These are phyloP conservation scores for Chlamydomonas asymmetrica DNA, from an alignment of 139 green algal genomes.

Conservation along the genomic window DNA sequence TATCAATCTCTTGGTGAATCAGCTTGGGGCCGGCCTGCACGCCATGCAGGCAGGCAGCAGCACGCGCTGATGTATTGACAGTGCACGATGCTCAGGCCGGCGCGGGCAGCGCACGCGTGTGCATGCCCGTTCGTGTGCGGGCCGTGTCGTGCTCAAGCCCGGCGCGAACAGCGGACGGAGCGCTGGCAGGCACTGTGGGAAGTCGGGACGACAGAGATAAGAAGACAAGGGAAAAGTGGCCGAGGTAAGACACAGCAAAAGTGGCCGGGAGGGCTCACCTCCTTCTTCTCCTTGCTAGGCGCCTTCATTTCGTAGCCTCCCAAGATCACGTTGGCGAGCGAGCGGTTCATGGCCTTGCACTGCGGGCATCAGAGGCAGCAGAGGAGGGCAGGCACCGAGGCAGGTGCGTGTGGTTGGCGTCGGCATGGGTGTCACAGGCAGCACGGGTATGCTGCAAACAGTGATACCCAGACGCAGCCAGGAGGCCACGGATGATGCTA, in stretches of 20 bases:
- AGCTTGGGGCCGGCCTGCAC: constrained; percentile 31
- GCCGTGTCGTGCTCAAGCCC: too few species aligned
- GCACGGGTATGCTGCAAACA: too few species aligned
- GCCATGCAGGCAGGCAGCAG: too few species aligned
- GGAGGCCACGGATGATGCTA: background rate
- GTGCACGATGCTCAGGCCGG: too few species aligned
- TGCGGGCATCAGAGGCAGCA: background rate
- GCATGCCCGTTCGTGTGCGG: too few species aligned
- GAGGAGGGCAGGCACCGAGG: background rate
- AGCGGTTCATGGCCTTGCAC: constrained; percentile 82
- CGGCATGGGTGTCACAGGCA: background rate
- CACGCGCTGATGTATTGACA: too few species aligned
- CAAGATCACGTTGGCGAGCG: constrained; percentile 86
- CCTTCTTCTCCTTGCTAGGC: constrained; percentile 1
- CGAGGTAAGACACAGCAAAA: too few species aligned
- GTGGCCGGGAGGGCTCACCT: too few species aligned
- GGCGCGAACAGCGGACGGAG: background rate
- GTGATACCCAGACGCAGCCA: background rate
- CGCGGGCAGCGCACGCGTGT: too few species aligned
- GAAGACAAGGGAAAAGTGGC: too few species aligned
- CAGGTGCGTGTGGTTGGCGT: background rate
- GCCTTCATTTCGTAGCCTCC: constrained; percentile 67
- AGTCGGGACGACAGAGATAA: too few species aligned
- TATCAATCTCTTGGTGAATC: constrained; percentile 61
- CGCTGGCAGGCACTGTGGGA: too few species aligned